phyloP scores from a whole-genome alignment of 176 grass and related monocot species.

The Musa schizocarpa region DNA sequence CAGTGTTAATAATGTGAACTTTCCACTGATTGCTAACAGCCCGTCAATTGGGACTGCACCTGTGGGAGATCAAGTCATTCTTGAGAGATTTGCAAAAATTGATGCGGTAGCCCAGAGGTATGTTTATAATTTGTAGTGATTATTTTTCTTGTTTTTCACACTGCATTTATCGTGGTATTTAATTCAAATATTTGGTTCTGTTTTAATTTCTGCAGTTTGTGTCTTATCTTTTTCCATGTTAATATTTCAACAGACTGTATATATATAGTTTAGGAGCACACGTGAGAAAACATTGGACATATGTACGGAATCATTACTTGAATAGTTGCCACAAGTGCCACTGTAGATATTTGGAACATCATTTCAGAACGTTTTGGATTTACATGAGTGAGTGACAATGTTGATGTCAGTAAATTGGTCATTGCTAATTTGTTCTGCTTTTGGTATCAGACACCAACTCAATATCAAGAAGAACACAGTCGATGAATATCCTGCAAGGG shows the following conservation, averaged over 20 bases:
- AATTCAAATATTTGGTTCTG: not conserved
- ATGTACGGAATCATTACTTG: too few relatives aligned
- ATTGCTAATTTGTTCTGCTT: slow-evolving; percentile 4
- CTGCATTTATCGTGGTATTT: not conserved
- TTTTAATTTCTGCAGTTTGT: too few relatives aligned
- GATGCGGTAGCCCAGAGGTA: slow-evolving; percentile 58
- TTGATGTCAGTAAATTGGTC: slow-evolving; percentile 2
- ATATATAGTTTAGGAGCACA: too few relatives aligned
- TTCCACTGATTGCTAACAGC: slow-evolving; percentile 57
- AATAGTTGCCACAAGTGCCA: not conserved
- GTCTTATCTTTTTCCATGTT: too few relatives aligned
- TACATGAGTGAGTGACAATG: not conserved
- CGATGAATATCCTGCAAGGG: slow-evolving; percentile 51
- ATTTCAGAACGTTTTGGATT: not conserved
- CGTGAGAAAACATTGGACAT: too few relatives aligned
- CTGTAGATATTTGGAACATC: not conserved
- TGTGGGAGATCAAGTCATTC: slow-evolving; percentile 67
- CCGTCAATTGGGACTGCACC: slow-evolving; percentile 65
- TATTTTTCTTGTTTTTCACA: slow-evolving; percentile 14
- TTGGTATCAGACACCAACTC: slow-evolving; percentile 55
- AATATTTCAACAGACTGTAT: too few relatives aligned
- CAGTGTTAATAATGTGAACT: slow-evolving; percentile 86
- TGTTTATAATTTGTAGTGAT: slow-evolving; percentile 17
- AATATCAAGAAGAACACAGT: slow-evolving; percentile 68
- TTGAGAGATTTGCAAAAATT: slow-evolving; percentile 80